Base-by-base conservation (phyloP, 1,284 basidiomycete genomes). In the Omphalotus olearius region DNA sequence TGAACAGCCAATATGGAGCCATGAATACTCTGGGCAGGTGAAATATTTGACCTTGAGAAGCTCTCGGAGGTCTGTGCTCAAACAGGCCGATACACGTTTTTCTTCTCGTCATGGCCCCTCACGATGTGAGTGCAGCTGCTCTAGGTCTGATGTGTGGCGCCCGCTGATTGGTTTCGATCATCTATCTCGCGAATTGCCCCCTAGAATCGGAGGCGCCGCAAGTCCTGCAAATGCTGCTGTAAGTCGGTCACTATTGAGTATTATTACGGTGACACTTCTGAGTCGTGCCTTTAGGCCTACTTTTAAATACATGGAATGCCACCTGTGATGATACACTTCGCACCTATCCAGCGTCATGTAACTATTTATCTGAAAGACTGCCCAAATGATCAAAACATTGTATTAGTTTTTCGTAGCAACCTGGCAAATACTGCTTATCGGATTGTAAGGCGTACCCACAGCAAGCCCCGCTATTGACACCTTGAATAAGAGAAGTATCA, bases 51-150 rank as follows among this genome's bases (percentile, higher is more conserved):
- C 63, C 67, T 86, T 33, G 83, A 87, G 62, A 74, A 73, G 52
- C 67, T 87, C 1, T 76, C 82, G 11, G 66, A 76, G 52, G 69
- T 70, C 1, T 86, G 82, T 60, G 75, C 74, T 7, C 74, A 77
- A 56, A 77, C 75, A 1, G 74, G 75, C 3, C 67, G 83, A 58
- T 85, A 85, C 62, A 83, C 79, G 6, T 86, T 87, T 66, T 87
- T 85, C 69, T 83, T 86, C 65, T 75, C 82, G 0, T 87, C 84
- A 4, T 87, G 83, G 85, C 83, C 85, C 1, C 65, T 87, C 59
- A 78, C 85, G 59, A 78, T 85, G 83, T 85, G 61, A 62, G 82
- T 66, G 18, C 25, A 26, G 13, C 5, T 44, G 5, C 38, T 45
- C 39, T 26, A 47, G 23, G 35, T 23, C 18, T 46, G 47, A 30